These are phyloP conservation scores for Vaccinium darrowii DNA, from an alignment of 148 eudicot genomes.

Conservation along the genomic window DNA sequence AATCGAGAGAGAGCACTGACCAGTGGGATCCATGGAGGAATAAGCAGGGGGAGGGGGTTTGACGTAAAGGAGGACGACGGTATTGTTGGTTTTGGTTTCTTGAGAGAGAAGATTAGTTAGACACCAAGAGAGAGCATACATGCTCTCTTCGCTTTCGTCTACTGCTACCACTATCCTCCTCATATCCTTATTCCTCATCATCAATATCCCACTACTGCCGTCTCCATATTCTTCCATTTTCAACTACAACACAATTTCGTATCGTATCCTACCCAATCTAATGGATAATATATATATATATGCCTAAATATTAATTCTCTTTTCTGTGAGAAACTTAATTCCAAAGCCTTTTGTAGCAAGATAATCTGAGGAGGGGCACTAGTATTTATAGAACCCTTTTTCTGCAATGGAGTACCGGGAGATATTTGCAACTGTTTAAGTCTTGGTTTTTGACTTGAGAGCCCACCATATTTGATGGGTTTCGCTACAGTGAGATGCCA, in stretches of 20 bases:
- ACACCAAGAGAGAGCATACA: constrained; percentile 91
- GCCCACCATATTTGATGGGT: background rate
- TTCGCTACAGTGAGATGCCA: background rate
- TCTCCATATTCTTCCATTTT: background rate
- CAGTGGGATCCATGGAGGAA: constrained; percentile 61
- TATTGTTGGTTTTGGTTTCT: constrained; percentile 25
- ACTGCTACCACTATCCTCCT: constrained; percentile 70
- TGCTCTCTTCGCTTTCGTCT: constrained; percentile 89
- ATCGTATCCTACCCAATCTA: too few species aligned
- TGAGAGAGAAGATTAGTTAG: constrained; percentile 45
- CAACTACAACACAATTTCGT: background rate
- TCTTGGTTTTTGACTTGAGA: background rate
- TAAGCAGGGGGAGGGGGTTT: constrained; percentile 69
- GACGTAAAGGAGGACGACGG: constrained; percentile 68
- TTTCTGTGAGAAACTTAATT: background rate
- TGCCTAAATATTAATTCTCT: background rate
- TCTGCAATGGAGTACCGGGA: background rate
- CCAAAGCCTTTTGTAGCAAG: too few species aligned
- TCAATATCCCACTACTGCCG: background rate
- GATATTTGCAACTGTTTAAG: background rate
- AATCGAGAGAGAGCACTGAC: constrained; percentile 20
- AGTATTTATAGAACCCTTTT: too few species aligned
- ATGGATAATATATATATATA: too few species aligned
- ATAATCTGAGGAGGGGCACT: too few species aligned
- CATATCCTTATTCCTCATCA: constrained; percentile 7